phyloP scores from a whole-genome alignment of 768 basidiomycete species.

The Lactarius hatsudake region DNA sequence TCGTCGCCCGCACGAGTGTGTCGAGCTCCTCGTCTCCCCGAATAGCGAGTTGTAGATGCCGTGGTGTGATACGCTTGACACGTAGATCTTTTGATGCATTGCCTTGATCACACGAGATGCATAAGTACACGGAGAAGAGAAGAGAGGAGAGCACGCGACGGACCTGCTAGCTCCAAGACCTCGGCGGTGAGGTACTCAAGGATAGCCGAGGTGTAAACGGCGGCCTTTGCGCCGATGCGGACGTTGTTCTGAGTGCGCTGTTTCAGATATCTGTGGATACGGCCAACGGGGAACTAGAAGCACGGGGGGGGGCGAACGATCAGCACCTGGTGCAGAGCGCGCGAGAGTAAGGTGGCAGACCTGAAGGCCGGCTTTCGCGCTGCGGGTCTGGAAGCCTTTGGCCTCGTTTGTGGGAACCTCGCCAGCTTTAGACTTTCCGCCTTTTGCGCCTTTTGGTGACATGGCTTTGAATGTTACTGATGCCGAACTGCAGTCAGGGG shows the following conservation, averaged over 20 bases:
- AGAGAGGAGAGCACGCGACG: constrained; percentile 30
- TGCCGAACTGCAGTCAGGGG: background rate
- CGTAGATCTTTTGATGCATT: constrained; percentile 96
- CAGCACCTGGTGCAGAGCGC: background rate
- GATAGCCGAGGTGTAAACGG: constrained; percentile 95
- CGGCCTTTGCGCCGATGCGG: constrained; percentile 96
- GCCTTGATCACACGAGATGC: constrained; percentile 45
- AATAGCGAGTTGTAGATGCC: constrained; percentile 93
- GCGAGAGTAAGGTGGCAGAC: background rate
- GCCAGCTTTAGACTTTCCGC: constrained; percentile 15
- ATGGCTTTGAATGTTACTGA: background rate
- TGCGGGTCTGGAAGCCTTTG: constrained; percentile 27
- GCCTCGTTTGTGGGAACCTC: background rate
- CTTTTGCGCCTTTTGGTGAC: constrained; percentile 22
- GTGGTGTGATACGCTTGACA: constrained; percentile 81
- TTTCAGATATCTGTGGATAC: constrained; percentile 96
- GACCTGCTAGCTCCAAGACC: constrained; percentile 92
- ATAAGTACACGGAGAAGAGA: background rate
- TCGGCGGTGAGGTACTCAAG: constrained; percentile 96
- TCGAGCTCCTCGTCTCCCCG: constrained; percentile 97
- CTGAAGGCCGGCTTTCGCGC: constrained; percentile 26
- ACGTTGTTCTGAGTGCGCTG: constrained; percentile 91
- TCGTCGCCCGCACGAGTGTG: constrained; percentile 88
- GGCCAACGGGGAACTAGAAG: constrained; percentile 87
- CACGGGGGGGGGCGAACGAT: background rate